Conservation (phyloP, 148 eudicot species). For the Rhododendron williamsianum region DNA sequence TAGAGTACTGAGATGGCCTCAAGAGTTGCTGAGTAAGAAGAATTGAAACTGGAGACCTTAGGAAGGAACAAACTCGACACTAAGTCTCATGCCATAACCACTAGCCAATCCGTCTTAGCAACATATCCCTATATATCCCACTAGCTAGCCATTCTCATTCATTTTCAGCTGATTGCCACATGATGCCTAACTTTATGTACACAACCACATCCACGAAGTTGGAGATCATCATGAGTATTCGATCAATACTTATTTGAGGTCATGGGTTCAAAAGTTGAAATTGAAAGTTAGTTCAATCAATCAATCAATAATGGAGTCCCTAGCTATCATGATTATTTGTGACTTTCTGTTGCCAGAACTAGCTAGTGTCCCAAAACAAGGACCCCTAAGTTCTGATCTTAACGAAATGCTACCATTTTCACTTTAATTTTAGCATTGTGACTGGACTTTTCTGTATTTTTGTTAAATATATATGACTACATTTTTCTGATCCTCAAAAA, state of each 20-base stretch:
- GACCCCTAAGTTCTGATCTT: background rate
- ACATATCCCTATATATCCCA: no score
- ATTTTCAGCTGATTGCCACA: constrained; percentile 5
- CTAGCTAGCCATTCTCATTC: background rate
- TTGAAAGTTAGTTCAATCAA: background rate
- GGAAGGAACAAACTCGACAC: no score
- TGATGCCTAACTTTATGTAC: constrained; percentile 1
- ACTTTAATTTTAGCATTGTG: background rate
- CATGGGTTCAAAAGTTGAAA: background rate
- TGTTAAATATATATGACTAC: background rate
- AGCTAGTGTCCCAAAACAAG: background rate
- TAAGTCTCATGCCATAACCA: no score
- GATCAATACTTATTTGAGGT: background rate
- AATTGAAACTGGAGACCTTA: no score
- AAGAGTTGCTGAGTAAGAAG: no score
- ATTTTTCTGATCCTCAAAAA: background rate
- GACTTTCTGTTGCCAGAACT: background rate
- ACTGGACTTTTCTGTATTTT: background rate
- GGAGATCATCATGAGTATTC: background rate
- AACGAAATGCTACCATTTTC: no score
- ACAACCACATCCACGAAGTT: background rate
- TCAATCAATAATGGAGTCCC: background rate
- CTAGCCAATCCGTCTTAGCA: no score
- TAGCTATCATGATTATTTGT: background rate
- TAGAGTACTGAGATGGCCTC: no score